Base-by-base conservation (phyloP, 2,329 filamentous ascomycete species). In the Fusarium sacchari region DNA sequence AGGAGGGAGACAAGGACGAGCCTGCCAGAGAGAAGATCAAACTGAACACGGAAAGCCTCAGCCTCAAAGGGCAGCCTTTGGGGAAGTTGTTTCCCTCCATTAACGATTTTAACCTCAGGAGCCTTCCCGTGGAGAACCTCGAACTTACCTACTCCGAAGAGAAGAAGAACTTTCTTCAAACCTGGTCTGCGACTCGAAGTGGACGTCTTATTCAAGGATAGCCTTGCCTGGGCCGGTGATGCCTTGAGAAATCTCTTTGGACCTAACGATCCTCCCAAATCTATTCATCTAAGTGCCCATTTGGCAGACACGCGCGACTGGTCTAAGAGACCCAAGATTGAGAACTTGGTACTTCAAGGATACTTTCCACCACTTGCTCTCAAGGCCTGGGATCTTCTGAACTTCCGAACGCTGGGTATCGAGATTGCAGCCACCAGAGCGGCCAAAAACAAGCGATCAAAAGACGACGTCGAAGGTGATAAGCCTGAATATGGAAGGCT, bases 391-490 rank as follows among this genome's bases (percentile, higher is more conserved):
- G 50, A 55, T 39, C 24, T 55, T 0, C 9, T 40, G 2, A 40
- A 28, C 14, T 55, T 40, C 1, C 3, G 37, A 14, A 55, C 50
- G 20, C 20, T 40, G 8, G 36, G 50, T 28, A 12, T 40, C 2
- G 50, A 40, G 26, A 40, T 40, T 8, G 40, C 26, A 22, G 36
- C 50, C 5, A 40, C 36, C 20, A 40, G 30, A n/a, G 36, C 20
- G 50, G 3, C 20, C 9, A 28, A 7, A 6, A 12, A 28, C 24
- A 40, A 55, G 20, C 14, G 20, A 11, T n/a, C 24, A 0, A 7
- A 17, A 4, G 36, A 40, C 0, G 5, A 55, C 0, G 0, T 9
- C 0, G 5, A 47, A 22, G 20, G 20, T 1, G 9, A 28, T 28
- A 22, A 47, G 13, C 6, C 8, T 2, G 24, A 5, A 11, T 13